Base-by-base conservation (phyloP, 352 stramenopile species). In the Globisporangium radiosum region DNA sequence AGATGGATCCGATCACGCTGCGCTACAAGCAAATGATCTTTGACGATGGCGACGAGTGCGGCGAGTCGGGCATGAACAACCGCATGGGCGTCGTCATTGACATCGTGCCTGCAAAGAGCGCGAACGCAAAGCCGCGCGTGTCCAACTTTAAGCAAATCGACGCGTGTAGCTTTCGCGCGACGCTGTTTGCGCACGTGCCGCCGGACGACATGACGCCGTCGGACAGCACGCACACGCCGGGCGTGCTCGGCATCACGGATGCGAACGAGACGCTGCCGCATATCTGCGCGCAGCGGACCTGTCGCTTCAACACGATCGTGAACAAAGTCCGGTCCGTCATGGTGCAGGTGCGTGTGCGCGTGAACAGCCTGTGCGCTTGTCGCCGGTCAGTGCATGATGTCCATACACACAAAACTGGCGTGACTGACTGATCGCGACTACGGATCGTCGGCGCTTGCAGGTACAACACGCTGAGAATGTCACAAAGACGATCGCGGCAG, bases 21-120 rank as follows among this genome's bases (percentile, higher is more conserved):
- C 71, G 78, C 39, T 93, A 89, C 75, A 93, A 93, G 57, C 71
- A 88, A 33, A 85, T 87, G 62, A 58, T 85, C 13, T 93, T 88
- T 59, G 78, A 90, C 54, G 83, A 93, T 42, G 83, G 83, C 25
- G 81, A 90, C 61, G 42, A 76, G 15, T 93, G 83, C 49, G 72
- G 69, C 56, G 73, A 79, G 14, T 57, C 67, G 47, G 62, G 67
- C 17, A 33, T 33, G 25, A 3, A 33, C 25, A 61, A 79, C 44
- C 71, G 69, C 25, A 80, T 76, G 52, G 73, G 70, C 8, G 69
- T 86, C 38, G 47, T 62, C 33, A 62, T 90, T 3, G 80, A 92
- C 56, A 58, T 92, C 4, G 64, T 89, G 38, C 68, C 70, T 25
- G 73, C 75, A 9, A 72, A 60, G 50, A 72, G 82, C 39, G 56